Conservation (phyloP, 2,329 filamentous ascomycete species). For the Blumeria hordei region DNA sequence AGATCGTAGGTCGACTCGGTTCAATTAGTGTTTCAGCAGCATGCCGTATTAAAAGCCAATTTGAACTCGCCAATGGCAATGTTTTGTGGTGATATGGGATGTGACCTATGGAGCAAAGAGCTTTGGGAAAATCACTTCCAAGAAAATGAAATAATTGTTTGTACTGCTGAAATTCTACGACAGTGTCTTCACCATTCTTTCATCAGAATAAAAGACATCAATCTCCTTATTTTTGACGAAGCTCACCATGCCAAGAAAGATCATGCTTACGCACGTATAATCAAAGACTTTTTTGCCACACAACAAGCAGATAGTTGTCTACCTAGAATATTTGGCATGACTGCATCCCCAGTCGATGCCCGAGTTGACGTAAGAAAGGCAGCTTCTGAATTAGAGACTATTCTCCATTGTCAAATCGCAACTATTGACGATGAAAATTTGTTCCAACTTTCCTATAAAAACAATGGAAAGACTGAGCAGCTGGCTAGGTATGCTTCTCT, state of each 20-base stretch:
- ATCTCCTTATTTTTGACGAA: constrained; percentile 83
- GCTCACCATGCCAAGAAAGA: constrained; percentile 91
- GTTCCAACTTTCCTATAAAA: constrained; percentile 32
- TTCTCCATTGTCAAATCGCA: constrained; percentile 63
- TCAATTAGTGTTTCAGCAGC: constrained; percentile 73
- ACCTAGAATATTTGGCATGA: constrained; percentile 86
- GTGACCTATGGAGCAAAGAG: constrained; percentile 32
- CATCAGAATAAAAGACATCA: constrained; percentile 60
- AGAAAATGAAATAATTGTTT: constrained; percentile 65
- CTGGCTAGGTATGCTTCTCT: constrained; percentile 28
- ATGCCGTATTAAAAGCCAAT: constrained; percentile 57
- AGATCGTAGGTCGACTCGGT: constrained; percentile 49
- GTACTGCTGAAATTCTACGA: constrained; percentile 69
- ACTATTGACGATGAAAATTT: constrained; percentile 41
- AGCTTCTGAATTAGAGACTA: constrained; percentile 45
- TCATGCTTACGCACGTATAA: constrained; percentile 72
- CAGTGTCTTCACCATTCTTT: constrained; percentile 59
- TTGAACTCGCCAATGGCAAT: constrained; percentile 50
- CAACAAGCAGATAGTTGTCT: constrained; percentile 20
- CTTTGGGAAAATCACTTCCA: constrained; percentile 33
- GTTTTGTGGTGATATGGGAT: constrained; percentile 46
- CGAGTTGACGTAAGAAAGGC: constrained; percentile 48
- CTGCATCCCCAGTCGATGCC: constrained; percentile 78
- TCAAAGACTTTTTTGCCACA: constrained; percentile 56
- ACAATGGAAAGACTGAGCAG: constrained; percentile 26